Conservation (phyloP, 305 asterid species). For the Fraxinus dipetala region DNA sequence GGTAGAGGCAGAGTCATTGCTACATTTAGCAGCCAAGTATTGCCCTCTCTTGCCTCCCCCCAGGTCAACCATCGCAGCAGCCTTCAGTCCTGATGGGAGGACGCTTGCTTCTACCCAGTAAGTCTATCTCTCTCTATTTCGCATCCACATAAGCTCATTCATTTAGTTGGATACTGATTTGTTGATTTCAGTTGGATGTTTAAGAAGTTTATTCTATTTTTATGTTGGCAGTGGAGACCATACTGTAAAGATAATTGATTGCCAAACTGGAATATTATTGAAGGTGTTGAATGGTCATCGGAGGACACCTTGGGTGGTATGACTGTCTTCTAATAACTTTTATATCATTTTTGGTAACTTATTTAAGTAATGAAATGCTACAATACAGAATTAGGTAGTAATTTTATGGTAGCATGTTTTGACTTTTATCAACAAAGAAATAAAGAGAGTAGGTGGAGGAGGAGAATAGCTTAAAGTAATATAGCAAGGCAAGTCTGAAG, state of each 20-base stretch:
- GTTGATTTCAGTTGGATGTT: background rate
- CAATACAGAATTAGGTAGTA: background rate
- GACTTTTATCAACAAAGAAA: background rate
- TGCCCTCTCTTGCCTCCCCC: constrained; percentile 90
- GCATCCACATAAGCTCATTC: background rate
- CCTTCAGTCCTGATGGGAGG: constrained; percentile 94
- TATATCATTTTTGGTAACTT: constrained; percentile 3
- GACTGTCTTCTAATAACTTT: constrained; percentile 31
- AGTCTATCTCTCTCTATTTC: constrained; percentile 18
- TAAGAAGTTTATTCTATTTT: constrained; percentile 16
- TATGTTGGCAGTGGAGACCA: constrained; percentile 83
- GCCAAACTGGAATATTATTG: constrained; percentile 82
- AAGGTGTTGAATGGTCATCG: constrained; percentile 97
- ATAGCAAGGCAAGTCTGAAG: background rate
- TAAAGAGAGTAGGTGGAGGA: background rate
- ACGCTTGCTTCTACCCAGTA: constrained; percentile 97
- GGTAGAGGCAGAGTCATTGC: constrained; percentile 91
- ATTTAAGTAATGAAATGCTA: constrained; percentile 12
- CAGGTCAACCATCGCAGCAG: constrained; percentile 94
- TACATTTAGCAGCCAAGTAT: constrained; percentile 71
- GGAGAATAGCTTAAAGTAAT: background rate
- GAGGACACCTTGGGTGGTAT: constrained; percentile 99
- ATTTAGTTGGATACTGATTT: background rate
- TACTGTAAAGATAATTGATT: constrained; percentile 89
- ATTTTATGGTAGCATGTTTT: constrained; percentile 2